Evolutionary conservation across 2,329 filamentous ascomycete genomes (phyloP), one percentile per base, ranked within the genome.

Genomic region (Clonostachys rhizophaga): DNA sequence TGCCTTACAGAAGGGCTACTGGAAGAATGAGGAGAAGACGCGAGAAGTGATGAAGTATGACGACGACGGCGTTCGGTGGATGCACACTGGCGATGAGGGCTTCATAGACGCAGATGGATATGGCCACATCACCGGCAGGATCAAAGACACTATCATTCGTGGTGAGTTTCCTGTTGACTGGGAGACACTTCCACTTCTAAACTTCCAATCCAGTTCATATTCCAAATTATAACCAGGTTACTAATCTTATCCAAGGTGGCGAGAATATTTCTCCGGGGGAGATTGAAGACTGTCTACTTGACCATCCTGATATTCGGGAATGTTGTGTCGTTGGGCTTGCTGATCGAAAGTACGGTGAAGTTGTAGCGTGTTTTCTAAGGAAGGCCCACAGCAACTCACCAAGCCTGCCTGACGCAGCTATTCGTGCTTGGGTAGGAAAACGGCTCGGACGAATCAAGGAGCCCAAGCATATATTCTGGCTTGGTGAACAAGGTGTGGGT

Each of bases 261-360:
- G 90, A 95, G 64, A 95, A 95, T 60, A 92, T 94, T 47, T 87
- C 91, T 60, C 90, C 90, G 1, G 71, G 91, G 1, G 90, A 95
- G 62, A 77, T 95, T 13, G 90, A 95, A 65, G 89, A 91, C 57
- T 87, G 82, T 52, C 72, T 95, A 4, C 79, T 91, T 46, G 78
- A 77, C n/a, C 83, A 90, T 58, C 74, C 79, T 1, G 68, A 70
- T 1, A 71, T 95, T 1, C 70, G 72, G 10, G 87, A 92, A 51
- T 86, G 81, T 5, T 86, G 82, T 49, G 86, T 92, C 1, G 87
- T 91, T 0, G 90, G 89, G 0, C 64, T 95, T 2, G 82, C 84
- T 0, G 87, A 95, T 60, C 78, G 83, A 53, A 75, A 75, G 56
- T 88, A 91, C 61, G 90, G 90, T 2, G 90, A 95, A 68, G 79